These are phyloP conservation scores for Fusarium sp. DNA, from an alignment of 2,329 filamentous ascomycete species.

Conservation along the genomic window DNA sequence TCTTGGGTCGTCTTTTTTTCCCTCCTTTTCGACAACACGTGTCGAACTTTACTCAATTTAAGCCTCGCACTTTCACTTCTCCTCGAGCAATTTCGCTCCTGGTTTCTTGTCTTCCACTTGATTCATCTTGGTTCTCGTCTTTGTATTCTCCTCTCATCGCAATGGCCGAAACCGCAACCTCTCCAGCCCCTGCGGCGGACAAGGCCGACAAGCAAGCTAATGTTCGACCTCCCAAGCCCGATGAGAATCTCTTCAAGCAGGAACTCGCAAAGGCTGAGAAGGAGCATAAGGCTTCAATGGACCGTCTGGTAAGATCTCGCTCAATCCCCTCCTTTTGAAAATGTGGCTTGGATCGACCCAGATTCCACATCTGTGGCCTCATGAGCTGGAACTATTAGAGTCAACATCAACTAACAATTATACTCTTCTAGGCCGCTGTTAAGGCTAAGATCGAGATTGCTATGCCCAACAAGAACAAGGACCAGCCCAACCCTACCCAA, in stretches of 20 bases:
- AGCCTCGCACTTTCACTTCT: conserved; percentile 3
- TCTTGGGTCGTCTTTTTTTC: conserved; percentile 28
- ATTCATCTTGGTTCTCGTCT: conserved; percentile 11
- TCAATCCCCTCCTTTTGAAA: conserved; percentile 17
- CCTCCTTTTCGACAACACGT: conserved; percentile 30
- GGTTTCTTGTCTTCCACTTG: conserved; percentile 28
- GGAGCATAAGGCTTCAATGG: conserved; percentile 81
- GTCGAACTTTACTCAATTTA: conserved; percentile 22
- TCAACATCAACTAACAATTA: conserved; percentile 22
- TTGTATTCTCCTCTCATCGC: conserved; percentile 44
- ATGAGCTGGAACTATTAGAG: conserved; percentile 4
- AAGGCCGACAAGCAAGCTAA: conserved; percentile 48
- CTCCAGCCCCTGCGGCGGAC: conserved; percentile 54
- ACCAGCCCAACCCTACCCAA: conserved; percentile 80
- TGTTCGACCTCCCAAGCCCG: conserved; percentile 83
- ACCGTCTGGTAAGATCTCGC: conserved; percentile 55
- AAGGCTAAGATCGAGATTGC: conserved; percentile 89
- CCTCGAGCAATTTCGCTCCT: conserved; percentile 33
- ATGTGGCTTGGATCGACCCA: conserved; percentile 16
- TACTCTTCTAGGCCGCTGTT: conserved; percentile 75
- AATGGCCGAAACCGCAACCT: conserved; percentile 58
- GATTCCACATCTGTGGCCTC: conserved; percentile 34
- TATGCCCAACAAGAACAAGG: conserved; percentile 76
- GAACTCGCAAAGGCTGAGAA: conserved; percentile 85
- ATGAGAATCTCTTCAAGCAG: conserved; percentile 85